These are phyloP conservation scores for Neonothopanus nambi DNA, from an alignment of 1,284 basidiomycete species.

Conservation along the genomic window DNA sequence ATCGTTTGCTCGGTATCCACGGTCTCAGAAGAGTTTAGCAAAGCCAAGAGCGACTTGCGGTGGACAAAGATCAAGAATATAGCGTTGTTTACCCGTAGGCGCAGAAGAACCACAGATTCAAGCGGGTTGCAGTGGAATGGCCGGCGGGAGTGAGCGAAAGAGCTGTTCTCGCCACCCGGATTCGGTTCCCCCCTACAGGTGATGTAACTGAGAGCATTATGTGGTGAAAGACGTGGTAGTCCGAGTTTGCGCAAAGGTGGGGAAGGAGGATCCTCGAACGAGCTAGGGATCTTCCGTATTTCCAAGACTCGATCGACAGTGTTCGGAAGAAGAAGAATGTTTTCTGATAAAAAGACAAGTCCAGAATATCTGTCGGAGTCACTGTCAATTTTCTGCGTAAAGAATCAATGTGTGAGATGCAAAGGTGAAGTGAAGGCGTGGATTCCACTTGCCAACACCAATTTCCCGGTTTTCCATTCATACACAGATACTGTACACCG, in stretches of 20 bases:
- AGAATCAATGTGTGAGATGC: background rate
- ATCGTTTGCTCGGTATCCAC: too few species aligned
- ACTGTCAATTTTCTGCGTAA: conserved; percentile 25
- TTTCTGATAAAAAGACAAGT: conserved; percentile 40
- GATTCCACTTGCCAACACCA: conserved; percentile 33
- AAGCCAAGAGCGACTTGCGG: conserved; percentile 32
- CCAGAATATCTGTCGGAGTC: conserved; percentile 36
- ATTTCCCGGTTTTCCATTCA: conserved; percentile 41
- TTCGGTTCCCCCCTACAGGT: too few species aligned
- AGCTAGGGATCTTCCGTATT: conserved; percentile 36
- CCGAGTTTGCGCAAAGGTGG: conserved; percentile 28
- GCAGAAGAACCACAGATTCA: conserved; percentile 42
- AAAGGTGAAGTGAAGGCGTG: conserved; percentile 2
- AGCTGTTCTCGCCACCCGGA: too few species aligned
- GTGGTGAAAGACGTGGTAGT: conserved; percentile 35
- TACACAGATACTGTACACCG: conserved; percentile 36
- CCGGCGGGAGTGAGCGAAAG: too few species aligned
- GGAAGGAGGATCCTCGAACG: conserved; percentile 16
- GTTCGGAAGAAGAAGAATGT: conserved; percentile 44
- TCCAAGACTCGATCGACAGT: conserved; percentile 35
- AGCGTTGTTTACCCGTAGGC: conserved; percentile 30
- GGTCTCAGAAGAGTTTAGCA: too few species aligned
- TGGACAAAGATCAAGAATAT: conserved; percentile 42
- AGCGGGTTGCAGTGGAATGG: too few species aligned
- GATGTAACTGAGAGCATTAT: conserved; percentile 30